Evolutionary conservation across 1,284 basidiomycete genomes (phyloP), one percentile per base, ranked within the genome.

Genomic region (Volvariella surrecta): DNA sequence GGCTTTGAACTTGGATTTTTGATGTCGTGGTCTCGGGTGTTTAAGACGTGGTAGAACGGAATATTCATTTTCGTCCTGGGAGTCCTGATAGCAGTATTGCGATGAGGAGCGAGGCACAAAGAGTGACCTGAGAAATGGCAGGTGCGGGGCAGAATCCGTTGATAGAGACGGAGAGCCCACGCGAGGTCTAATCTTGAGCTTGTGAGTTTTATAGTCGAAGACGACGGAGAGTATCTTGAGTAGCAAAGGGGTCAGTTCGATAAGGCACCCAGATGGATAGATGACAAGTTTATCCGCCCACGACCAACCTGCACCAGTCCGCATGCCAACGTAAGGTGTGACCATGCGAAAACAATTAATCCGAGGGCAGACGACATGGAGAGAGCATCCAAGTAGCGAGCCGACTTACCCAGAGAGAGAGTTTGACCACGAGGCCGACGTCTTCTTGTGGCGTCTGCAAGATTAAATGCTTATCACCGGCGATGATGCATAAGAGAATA

Each of bases 381-480:
- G 17, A 40, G 39, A 40, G 19, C 9, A 24, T 16, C 38, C 30
- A 40, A n/a, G n/a, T n/a, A n/a, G n/a, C n/a, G n/a, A n/a, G 35
- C 43, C 40, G 21, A 68, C 79, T 67, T 57, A 83, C 82, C 60
- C 75, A 67, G 43, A 67, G 60, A 18, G 68, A 65, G 32, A 83
- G 63, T 54, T 70, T 76, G 17, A 69, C 63, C 32, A 81, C 72
- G n/a, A 74, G 54, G 20, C 63, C 50, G 24, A 82, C 59, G 48
- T 85, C 82, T 43, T 82, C 76, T 46, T 77, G 74, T 8, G 66
- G 63, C 1, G 79, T 73, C 41, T 78, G 70, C 9, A 86, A 58
- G 45, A 86, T 66, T 17, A 86, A 58, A 55, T 82, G 68, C 50
- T 71, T 79, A 52, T 75, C 64, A 2, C 73, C 74, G 2, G 80